phyloP scores from a whole-genome alignment of 148 eudicot genomes.

The Dysphania ambrosioides region DNA sequence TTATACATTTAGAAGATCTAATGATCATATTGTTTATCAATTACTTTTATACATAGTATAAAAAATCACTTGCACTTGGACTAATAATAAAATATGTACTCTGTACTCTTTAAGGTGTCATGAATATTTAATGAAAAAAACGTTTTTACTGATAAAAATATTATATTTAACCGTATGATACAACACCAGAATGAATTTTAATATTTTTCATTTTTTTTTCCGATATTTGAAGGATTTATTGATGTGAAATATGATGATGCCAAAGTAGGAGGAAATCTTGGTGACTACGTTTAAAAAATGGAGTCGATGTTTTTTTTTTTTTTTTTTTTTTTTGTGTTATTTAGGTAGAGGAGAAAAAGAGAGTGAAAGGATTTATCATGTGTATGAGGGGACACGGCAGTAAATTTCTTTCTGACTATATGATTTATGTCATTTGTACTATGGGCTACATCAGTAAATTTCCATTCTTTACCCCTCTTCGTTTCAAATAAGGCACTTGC shows the following conservation, averaged over 20 bases:
- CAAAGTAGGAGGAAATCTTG: slow-evolving; percentile 25
- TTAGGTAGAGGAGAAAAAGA: slow-evolving; percentile 13
- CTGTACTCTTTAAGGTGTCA: no score
- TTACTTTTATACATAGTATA: no score
- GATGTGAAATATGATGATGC: slow-evolving; percentile 23
- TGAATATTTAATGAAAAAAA: no score
- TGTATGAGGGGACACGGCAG: neutral
- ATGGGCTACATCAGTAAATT: neutral
- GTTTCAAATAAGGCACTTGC: neutral
- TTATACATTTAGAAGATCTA: no score
- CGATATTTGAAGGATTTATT: slow-evolving; percentile 20
- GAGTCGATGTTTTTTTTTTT: slow-evolving; percentile 2
- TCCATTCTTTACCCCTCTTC: neutral
- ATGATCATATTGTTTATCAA: no score
- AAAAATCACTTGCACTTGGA: no score
- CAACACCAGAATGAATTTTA: no score
- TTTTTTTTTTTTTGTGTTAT: slow-evolving; percentile 5
- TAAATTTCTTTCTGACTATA: no score
- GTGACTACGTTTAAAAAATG: slow-evolving; percentile 20
- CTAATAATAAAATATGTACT: no score
- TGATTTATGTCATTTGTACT: slow-evolving; percentile 24
- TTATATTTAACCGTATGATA: no score
- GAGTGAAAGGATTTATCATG: slow-evolving; percentile 19
- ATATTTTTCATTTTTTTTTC: neutral
- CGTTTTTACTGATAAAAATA: no score